phyloP scores from a whole-genome alignment of 2,329 filamentous ascomycete genomes.

The Amesomyces nigricolor region DNA sequence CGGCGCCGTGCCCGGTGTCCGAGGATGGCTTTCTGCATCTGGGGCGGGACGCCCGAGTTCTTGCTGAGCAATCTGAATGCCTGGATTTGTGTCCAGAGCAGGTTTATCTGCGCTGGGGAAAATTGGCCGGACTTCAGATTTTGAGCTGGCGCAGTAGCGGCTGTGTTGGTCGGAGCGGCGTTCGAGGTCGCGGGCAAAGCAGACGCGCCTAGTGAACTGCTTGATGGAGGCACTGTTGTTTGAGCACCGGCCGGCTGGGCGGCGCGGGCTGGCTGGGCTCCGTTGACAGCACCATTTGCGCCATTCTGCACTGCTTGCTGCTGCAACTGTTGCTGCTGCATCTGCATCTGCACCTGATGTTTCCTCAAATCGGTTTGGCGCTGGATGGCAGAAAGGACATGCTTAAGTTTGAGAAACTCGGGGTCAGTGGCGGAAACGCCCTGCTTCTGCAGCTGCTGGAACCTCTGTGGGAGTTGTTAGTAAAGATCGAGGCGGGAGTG shows the following conservation, averaged over 20 bases:
- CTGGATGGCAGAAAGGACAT: conserved; percentile 68
- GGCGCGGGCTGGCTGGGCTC: conserved; percentile 37
- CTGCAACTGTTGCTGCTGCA: conserved; percentile 40
- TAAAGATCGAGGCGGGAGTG: not conserved
- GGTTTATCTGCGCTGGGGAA: conserved; percentile 69
- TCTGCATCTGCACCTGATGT: conserved; percentile 39
- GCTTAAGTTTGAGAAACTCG: conserved; percentile 76
- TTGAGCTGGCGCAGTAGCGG: conserved; percentile 25
- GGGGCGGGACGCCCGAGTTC: conserved; percentile 72
- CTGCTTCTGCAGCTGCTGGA: conserved; percentile 78
- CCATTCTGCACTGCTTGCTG: conserved; percentile 48
- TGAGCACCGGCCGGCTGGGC: conserved; percentile 33
- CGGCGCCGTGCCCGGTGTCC: conserved; percentile 63
- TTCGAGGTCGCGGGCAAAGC: conserved; percentile 35
- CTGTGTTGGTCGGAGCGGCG: conserved; percentile 29
- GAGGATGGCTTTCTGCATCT: conserved; percentile 79
- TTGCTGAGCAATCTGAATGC: conserved; percentile 89
- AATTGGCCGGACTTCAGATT: conserved; percentile 50
- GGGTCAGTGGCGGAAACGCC: conserved; percentile 79
- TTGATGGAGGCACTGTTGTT: conserved; percentile 32
- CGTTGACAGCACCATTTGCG: conserved; percentile 51
- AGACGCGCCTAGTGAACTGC: conserved; percentile 35
- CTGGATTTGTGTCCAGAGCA: conserved; percentile 78
- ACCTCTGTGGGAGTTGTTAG: conserved; percentile 56
- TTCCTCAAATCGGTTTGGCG: conserved; percentile 54